Evolutionary conservation across 2,329 filamentous ascomycete species (phyloP).

Genomic region (Xylaria sp.): DNA sequence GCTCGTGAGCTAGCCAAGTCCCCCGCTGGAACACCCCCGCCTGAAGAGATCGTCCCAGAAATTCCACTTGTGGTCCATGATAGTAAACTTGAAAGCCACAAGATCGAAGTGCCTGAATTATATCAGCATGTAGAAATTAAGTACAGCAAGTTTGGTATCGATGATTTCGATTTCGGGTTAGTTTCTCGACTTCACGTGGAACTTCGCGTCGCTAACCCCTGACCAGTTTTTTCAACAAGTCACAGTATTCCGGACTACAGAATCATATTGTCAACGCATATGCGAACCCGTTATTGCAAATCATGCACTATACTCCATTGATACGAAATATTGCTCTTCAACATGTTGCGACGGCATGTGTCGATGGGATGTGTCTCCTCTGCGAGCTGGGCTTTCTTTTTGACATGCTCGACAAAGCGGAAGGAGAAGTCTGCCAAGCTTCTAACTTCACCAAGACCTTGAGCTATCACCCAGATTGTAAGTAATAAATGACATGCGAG

Average conservation of each 20-base stretch:
- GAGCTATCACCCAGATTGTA: slow-evolving; percentile 81
- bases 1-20: slow-evolving; percentile 73
- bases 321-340: slow-evolving; percentile 88
- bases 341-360: slow-evolving; percentile 86
- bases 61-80: slow-evolving; percentile 73
- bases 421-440: slow-evolving; percentile 92
- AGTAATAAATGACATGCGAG: slow-evolving; percentile 36
- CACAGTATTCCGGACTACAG: slow-evolving; percentile 88
- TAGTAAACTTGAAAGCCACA: slow-evolving; percentile 76
- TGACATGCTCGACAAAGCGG: slow-evolving; percentile 97
- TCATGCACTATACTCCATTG: slow-evolving; percentile 90
- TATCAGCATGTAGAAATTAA: slow-evolving; percentile 98
- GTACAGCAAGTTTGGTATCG: slow-evolving; percentile 98
- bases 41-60: slow-evolving; percentile 64
- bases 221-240: slow-evolving; percentile 90
- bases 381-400: slow-evolving; percentile 96
- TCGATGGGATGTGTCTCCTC: slow-evolving; percentile 84
- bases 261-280: slow-evolving; percentile 98
- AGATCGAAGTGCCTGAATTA: slow-evolving; percentile 85
- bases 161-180: slow-evolving; percentile 96
- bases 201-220: slow-evolving; percentile 17
- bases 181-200: slow-evolving; percentile 45
- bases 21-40: slow-evolving; percentile 54
- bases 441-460: slow-evolving; percentile 94
- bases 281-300: slow-evolving; percentile 89